Conservation (phyloP, 768 basidiomycete species). For the Podaxis sp. region DNA sequence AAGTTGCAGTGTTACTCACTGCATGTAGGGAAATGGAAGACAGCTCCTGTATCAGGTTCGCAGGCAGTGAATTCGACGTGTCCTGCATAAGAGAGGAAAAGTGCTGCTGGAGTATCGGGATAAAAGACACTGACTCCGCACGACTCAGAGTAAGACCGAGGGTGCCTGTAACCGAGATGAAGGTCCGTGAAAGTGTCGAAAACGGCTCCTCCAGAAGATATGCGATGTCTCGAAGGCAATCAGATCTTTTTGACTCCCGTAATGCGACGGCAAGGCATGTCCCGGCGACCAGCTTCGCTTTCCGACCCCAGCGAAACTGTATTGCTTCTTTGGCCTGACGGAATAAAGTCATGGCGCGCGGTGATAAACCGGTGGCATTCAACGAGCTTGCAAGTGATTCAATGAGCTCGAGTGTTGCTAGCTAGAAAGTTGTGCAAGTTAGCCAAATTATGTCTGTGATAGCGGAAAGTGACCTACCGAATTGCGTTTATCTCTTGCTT, state of each 20-base stretch:
- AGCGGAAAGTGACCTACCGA: slow-evolving; percentile 40
- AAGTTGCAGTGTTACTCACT: slow-evolving; percentile 44
- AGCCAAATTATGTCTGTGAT: slow-evolving; percentile 19
- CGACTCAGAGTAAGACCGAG: slow-evolving; percentile 54
- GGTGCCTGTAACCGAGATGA: slow-evolving; percentile 49
- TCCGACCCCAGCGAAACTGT: slow-evolving; percentile 71
- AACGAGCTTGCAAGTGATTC: slow-evolving; percentile 58
- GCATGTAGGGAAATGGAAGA: slow-evolving; percentile 40
- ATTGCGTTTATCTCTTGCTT: slow-evolving; percentile 65
- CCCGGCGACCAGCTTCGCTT: slow-evolving; percentile 67
- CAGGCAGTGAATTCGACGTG: slow-evolving; percentile 30
- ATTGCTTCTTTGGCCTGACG: slow-evolving; percentile 61
- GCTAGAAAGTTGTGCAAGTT: slow-evolving; percentile 37
- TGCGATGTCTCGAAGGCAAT: slow-evolving; percentile 69
- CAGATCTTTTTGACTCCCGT: slow-evolving; percentile 68
- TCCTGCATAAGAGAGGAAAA: slow-evolving; percentile 39
- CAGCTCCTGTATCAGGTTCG: slow-evolving; percentile 37
- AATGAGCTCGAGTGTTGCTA: slow-evolving; percentile 65
- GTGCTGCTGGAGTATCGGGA: slow-evolving; percentile 56
- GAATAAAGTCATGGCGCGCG: slow-evolving; percentile 69
- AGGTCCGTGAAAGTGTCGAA: slow-evolving; percentile 52
- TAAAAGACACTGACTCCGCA: slow-evolving; percentile 59
- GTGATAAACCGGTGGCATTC: slow-evolving; percentile 56
- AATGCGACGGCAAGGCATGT: slow-evolving; percentile 70
- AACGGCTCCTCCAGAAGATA: slow-evolving; percentile 58